phyloP scores from a whole-genome alignment of 225 moss, liverwort and hornwort genomes.

The Takakia lepidozioides region DNA sequence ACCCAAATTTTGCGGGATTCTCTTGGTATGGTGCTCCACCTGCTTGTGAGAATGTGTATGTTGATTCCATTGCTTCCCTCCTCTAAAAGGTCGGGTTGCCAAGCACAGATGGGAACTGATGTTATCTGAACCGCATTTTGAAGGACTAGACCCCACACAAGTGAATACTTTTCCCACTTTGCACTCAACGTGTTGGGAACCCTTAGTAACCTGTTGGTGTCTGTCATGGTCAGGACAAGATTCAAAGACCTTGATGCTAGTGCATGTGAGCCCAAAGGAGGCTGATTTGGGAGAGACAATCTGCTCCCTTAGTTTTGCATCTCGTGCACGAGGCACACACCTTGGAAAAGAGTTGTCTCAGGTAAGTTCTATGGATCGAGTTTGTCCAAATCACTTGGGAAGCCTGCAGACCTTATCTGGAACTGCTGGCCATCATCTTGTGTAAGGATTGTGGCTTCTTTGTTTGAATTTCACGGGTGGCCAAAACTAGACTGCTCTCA shows the following conservation, averaged over 20 bases:
- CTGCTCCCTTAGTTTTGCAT: constrained; percentile 51
- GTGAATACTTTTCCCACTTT: no score
- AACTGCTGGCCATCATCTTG: not conserved
- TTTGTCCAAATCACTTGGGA: no score
- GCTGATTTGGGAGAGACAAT: constrained; percentile 42
- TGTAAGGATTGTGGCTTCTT: no score
- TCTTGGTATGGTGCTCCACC: constrained; percentile 19
- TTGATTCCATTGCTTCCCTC: no score
- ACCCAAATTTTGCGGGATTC: constrained; percentile 55
- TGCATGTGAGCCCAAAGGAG: constrained; percentile 59
- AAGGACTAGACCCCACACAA: no score
- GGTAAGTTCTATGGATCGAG: constrained; percentile 1
- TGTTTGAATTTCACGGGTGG: no score
- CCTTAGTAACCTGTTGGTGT: not conserved
- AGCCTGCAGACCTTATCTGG: not conserved
- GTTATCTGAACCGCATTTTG: no score
- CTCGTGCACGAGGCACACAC: constrained; percentile 46
- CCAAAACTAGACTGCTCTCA: no score
- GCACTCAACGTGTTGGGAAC: not conserved
- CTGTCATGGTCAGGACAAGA: constrained; percentile 25
- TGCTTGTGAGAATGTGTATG: no score
- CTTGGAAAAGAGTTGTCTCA: constrained; percentile 34
- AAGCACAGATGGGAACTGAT: no score
- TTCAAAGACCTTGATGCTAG: constrained; percentile 61
- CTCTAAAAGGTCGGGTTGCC: no score